These are phyloP conservation scores for Candida oleophila DNA, from an alignment of 805 yeast genomes.

Conservation along the genomic window DNA sequence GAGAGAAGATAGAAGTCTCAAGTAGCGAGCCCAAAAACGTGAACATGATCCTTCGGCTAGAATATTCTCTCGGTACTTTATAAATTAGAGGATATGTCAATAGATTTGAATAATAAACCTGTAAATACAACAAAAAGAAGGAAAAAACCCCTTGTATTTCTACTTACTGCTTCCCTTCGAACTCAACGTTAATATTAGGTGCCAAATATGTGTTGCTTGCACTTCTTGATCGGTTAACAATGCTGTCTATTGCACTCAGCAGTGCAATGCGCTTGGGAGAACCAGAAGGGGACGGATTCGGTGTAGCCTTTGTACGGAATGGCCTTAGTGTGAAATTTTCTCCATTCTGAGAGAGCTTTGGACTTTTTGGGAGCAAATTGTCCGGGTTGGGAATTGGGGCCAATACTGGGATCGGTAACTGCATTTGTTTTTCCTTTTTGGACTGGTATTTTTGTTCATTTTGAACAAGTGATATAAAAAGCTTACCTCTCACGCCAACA, in stretches of 20 bases:
- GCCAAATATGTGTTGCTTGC: slow-evolving; percentile 21
- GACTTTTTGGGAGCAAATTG: slow-evolving; percentile 14
- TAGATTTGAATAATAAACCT: background rate
- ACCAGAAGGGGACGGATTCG: slow-evolving; percentile 36
- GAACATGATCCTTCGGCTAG: background rate
- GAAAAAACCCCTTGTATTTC: too few species aligned
- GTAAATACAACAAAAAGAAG: background rate
- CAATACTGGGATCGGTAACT: slow-evolving; percentile 17
- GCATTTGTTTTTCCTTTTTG: slow-evolving; percentile 32
- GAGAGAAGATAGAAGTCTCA: slow-evolving; percentile 2
- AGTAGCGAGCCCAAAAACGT: background rate
- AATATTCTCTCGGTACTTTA: background rate
- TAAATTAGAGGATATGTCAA: background rate
- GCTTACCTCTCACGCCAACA: slow-evolving; percentile 19
- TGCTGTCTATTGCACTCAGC: slow-evolving; percentile 7
- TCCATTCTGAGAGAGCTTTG: slow-evolving; percentile 18
- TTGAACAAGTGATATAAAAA: slow-evolving; percentile 19
- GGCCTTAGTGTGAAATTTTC: slow-evolving; percentile 41
- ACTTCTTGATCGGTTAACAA: slow-evolving; percentile 13
- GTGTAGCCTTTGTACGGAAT: slow-evolving; percentile 40
- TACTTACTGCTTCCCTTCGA: slow-evolving; percentile 17
- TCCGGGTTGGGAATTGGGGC: slow-evolving; percentile 9
- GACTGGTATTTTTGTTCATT: slow-evolving; percentile 26
- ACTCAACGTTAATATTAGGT: slow-evolving; percentile 27
- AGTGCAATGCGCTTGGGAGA: slow-evolving; percentile 37